Conservation (phyloP, 179 eudicot genomes). For the Heliamphora pulchella region DNA sequence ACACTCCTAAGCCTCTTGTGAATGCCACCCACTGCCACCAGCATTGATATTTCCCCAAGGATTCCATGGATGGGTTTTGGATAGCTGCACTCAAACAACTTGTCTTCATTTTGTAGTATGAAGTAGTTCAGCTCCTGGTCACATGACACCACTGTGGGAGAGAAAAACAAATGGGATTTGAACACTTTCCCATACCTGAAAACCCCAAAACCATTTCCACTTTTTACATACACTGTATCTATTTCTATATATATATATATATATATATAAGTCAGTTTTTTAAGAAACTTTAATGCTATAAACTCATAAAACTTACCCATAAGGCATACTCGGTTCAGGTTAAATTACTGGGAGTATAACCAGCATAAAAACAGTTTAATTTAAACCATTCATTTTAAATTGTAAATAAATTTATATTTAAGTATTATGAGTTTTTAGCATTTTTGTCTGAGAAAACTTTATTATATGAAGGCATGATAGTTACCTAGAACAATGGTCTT, state of each 20-base stretch:
- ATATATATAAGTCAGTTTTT: no score
- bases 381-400: no score
- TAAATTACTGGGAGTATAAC: no score
- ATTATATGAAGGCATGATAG: background rate
- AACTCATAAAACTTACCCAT: no score
- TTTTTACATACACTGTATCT: background rate
- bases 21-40: conserved; percentile 49
- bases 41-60: conserved; percentile 49
- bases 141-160: conserved; percentile 62
- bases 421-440: no score
- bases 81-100: conserved; percentile 50
- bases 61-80: conserved; percentile 61
- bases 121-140: conserved; percentile 59
- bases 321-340: no score
- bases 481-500: conserved; percentile 49
- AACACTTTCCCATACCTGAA: conserved; percentile 66
- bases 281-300: no score
- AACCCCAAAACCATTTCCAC: background rate
- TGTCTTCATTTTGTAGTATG: conserved; percentile 61
- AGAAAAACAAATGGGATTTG: conserved; percentile 55
- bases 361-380: no score
- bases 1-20: conserved; percentile 61
- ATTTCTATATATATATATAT: no score
- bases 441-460: no score
- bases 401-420: no score